A percentile compares a stretch with the other conserved stretches of the same genome.
phyloP scores from a whole-genome alignment of 495 filamentous ascomycete species.

The Sphaerosporella brunnea region DNA sequence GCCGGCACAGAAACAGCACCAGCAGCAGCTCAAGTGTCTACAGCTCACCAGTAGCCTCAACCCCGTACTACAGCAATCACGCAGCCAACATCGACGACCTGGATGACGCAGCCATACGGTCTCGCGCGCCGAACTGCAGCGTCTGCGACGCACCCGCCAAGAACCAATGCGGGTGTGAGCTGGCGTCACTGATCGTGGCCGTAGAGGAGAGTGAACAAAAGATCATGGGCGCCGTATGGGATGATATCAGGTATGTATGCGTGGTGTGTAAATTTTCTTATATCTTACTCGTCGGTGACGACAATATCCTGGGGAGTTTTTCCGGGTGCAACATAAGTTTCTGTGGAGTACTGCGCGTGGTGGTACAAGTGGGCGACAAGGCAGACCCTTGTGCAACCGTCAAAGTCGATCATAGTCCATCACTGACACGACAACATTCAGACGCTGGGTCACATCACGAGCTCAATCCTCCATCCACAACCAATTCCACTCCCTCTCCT shows the following conservation, averaged over 20 bases:
- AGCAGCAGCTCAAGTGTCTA: too few species aligned
- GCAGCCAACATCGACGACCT: neutral
- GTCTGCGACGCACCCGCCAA: slow-evolving; percentile 48
- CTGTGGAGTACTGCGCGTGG: too few species aligned
- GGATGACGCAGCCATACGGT: neutral
- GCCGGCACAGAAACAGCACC: neutral
- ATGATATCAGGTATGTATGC: slow-evolving; percentile 40
- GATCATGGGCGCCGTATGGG: slow-evolving; percentile 44
- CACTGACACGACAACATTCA: too few species aligned
- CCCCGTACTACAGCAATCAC: neutral
- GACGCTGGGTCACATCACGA: slow-evolving; percentile 51
- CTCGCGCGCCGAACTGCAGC: slow-evolving; percentile 41
- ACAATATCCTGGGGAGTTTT: too few species aligned
- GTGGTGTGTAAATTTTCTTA: neutral
- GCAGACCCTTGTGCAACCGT: too few species aligned
- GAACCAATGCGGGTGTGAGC: slow-evolving; percentile 49
- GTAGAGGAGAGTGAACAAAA: slow-evolving; percentile 46
- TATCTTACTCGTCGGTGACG: too few species aligned
- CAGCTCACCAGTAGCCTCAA: neutral
- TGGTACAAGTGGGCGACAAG: too few species aligned
- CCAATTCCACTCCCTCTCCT: slow-evolving; percentile 44
- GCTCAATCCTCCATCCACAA: slow-evolving; percentile 52
- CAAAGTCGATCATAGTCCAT: too few species aligned
- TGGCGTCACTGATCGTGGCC: slow-evolving; percentile 46
- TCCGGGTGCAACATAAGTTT: too few species aligned